These are phyloP conservation scores for Aspergillus costaricaensis DNA, from an alignment of 2,329 filamentous ascomycete genomes.

Conservation along the genomic window DNA sequence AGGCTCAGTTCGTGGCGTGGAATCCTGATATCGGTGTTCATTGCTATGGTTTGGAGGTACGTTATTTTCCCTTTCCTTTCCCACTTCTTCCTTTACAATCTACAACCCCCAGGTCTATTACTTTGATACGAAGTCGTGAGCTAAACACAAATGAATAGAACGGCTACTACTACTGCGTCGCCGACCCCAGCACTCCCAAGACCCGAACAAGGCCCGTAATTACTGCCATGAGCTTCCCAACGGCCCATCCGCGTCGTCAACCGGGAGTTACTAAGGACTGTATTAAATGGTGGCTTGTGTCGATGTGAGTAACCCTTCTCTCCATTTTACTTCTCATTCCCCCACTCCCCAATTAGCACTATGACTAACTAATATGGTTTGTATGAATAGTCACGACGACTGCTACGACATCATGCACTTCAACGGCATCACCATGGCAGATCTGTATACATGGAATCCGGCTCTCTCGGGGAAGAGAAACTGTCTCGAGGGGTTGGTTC, in stretches of 20 bases:
- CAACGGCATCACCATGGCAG: slow-evolving; percentile 18
- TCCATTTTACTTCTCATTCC: neutral
- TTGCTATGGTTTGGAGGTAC: slow-evolving; percentile 5
- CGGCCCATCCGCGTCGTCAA: slow-evolving; percentile 1
- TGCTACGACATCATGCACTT: slow-evolving; percentile 7
- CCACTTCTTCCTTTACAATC: neutral
- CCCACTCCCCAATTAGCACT: neutral
- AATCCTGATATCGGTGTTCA: slow-evolving; percentile 6
- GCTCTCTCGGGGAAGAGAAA: neutral
- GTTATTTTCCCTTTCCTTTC: neutral
- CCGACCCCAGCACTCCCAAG: slow-evolving; percentile 8
- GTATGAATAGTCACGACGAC: neutral
- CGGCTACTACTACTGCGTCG: slow-evolving; percentile 10
- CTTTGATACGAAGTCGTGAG: too few species aligned
- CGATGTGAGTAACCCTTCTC: neutral
- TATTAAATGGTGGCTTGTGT: slow-evolving; percentile 9
- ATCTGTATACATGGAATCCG: slow-evolving; percentile 33
- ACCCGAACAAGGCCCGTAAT: slow-evolving; percentile 8
- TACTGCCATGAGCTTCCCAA: neutral
- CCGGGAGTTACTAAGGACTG: neutral
- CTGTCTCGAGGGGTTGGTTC: neutral
- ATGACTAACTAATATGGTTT: neutral
- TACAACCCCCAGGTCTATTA: too few species aligned
- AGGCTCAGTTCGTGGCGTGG: slow-evolving; percentile 12
- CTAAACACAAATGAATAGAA: neutral